These are phyloP conservation scores for Hygrophila difformis DNA, from an alignment of 257 asterid species.

Conservation along the genomic window DNA sequence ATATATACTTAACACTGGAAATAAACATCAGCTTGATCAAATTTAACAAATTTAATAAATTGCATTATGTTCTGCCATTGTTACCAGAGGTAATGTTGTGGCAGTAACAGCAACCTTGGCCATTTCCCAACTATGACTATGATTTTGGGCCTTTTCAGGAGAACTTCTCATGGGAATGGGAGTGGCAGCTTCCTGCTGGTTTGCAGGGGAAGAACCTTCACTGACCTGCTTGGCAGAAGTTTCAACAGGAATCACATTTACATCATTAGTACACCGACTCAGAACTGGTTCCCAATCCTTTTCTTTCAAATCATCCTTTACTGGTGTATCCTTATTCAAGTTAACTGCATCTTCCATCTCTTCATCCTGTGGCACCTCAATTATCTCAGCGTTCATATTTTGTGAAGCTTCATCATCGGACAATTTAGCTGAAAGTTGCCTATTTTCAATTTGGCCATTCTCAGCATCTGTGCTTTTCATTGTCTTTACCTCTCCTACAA, in stretches of 20 bases:
- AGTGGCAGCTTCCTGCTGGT: conserved; percentile 28
- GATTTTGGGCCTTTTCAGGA: conserved; percentile 27
- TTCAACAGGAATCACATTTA: conserved; percentile 13
- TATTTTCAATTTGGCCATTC: conserved; percentile 11
- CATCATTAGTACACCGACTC: conserved; percentile 8
- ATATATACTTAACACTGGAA: background rate
- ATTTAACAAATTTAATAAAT: background rate
- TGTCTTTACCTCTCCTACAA: background rate
- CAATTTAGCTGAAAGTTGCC: conserved; percentile 22
- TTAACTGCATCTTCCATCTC: conserved; percentile 20
- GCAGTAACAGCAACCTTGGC: conserved; percentile 20
- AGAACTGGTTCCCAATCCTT: background rate
- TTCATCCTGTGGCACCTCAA: conserved; percentile 18
- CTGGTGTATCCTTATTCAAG: conserved; percentile 11
- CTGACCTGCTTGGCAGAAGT: conserved; percentile 17
- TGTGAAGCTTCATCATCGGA: conserved; percentile 25
- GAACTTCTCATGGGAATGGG: conserved; percentile 29
- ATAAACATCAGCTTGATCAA: background rate
- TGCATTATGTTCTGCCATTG: background rate
- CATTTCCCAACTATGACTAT: conserved; percentile 26
- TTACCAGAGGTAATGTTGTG: conserved; percentile 14
- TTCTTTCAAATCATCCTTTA: conserved; percentile 11
- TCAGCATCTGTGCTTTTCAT: conserved; percentile 11
- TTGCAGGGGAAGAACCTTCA: conserved; percentile 16
- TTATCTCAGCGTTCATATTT: conserved; percentile 13